Evolutionary conservation across 768 basidiomycete species (phyloP).

Genomic region (Mycena amicta): DNA sequence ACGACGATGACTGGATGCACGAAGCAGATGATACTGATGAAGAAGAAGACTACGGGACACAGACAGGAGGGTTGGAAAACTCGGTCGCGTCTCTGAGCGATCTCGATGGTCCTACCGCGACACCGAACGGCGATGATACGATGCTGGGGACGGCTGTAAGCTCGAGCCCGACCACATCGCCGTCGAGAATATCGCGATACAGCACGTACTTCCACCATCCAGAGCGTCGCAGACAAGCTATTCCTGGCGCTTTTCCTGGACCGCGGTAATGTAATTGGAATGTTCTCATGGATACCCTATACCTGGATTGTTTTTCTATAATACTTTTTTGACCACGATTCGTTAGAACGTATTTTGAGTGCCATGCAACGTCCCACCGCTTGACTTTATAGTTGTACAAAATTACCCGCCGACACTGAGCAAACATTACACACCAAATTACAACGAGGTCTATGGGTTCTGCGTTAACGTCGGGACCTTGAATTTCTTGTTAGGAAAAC

Average conservation of each 20-base stretch:
- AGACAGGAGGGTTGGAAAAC: conserved; percentile 32
- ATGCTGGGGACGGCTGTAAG: conserved; percentile 19
- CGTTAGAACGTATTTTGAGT: too few relatives aligned
- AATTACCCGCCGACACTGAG: too few relatives aligned
- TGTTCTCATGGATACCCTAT: background rate
- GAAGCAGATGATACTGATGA: conserved; percentile 52
- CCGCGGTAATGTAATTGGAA: conserved; percentile 2
- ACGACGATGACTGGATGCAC: conserved; percentile 66
- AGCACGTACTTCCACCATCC: conserved; percentile 88
- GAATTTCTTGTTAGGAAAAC: conserved; percentile 74
- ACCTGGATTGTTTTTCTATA: background rate
- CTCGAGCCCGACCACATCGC: conserved; percentile 30
- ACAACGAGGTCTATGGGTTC: too few relatives aligned
- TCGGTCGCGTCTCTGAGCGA: conserved; percentile 27
- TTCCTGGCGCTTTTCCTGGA: conserved; percentile 64
- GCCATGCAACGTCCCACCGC: too few relatives aligned
- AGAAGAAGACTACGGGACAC: conserved; percentile 47
- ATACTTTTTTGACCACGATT: too few relatives aligned
- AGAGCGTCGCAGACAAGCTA: conserved; percentile 58
- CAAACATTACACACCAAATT: background rate
- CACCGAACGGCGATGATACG: conserved; percentile 16
- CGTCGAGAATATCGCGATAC: conserved; percentile 59
- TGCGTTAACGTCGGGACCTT: conserved; percentile 45
- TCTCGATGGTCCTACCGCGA: conserved; percentile 19
- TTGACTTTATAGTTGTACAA: too few relatives aligned